Base-by-base conservation (phyloP, 305 asterid genomes). In the Salvia sclarea region DNA sequence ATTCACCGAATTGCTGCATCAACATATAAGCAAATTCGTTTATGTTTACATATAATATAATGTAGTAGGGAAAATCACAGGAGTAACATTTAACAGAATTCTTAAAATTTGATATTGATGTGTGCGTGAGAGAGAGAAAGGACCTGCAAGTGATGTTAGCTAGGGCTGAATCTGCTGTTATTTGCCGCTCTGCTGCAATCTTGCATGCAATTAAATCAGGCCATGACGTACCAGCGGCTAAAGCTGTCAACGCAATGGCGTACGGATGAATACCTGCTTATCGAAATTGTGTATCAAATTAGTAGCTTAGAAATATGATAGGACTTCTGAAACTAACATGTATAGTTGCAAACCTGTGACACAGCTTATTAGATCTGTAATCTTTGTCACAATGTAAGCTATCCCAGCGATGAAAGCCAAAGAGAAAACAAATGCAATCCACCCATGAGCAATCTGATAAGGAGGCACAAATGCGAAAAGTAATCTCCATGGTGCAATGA, bases 61-160 rank as follows among this genome's bases (percentile, higher is more conserved):
- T 48, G n/a, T 48, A 3, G 55, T 8, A 18, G 7, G 3, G 9
- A 33, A 33, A 33, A 30, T 2, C 35, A 30, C 2, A 30, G 2
- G 35, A 30, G 35, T 33, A 33, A 33, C 30, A 35, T 33, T 59
- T 18, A 2, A 61, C 5, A 28, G 57, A 40, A 14, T 63, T 63
- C 43, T 43, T 25, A 28, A 43, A 24, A 18, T 44, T 24, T 14
- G 31, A 25, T 44, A 0, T 24, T 21, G 24, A 22, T n/a, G 38
- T 43, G 8, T 3, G 3, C 2, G 44, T 54, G 20, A 59, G 49
- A n/a, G 17, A 20, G 61, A 28, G 38, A 50, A 62, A n/a, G 71
- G 74, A 88, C 96, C 97, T 90, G 96, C 97, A 93, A 78, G 96
- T 90, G 77, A 90, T 90, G 80, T 93, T 93, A 43, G 98, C 98